Evolutionary conservation across 2,329 filamentous ascomycete species (phyloP).

Genomic region (Aureobasidium sp.): DNA sequence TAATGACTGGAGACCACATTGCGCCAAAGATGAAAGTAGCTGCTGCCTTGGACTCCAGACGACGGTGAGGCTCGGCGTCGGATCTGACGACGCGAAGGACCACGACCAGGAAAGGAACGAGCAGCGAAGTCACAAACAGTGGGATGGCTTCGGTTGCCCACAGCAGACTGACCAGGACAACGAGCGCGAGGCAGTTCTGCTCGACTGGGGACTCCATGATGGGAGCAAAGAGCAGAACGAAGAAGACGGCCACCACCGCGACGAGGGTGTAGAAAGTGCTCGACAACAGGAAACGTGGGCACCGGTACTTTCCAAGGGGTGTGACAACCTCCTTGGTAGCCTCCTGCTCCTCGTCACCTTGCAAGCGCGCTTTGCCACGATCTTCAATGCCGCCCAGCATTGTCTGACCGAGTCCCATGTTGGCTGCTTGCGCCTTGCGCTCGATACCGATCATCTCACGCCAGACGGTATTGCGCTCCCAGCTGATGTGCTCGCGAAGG

Average conservation of each 20-base stretch:
- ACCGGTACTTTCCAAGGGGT: slow-evolving; percentile 67
- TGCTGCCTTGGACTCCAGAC: slow-evolving; percentile 73
- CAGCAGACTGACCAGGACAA: slow-evolving; percentile 85
- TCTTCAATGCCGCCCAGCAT: slow-evolving; percentile 70
- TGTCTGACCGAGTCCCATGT: slow-evolving; percentile 70
- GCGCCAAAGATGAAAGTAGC: slow-evolving; percentile 81
- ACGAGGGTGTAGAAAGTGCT: slow-evolving; percentile 73
- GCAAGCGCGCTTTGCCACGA: slow-evolving; percentile 61
- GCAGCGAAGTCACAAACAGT: slow-evolving; percentile 88
- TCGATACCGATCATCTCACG: slow-evolving; percentile 98
- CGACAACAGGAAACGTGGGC: slow-evolving; percentile 78
- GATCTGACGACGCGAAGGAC: slow-evolving; percentile 75
- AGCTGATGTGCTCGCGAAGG: slow-evolving; percentile 91
- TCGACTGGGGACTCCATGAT: slow-evolving; percentile 85
- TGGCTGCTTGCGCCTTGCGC: slow-evolving; percentile 86
- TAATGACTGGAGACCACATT: slow-evolving; percentile 99
- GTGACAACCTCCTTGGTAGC: slow-evolving; percentile 65
- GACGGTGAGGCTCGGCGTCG: slow-evolving; percentile 60
- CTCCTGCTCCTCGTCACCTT: slow-evolving; percentile 70
- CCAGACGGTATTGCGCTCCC: slow-evolving; percentile 99
- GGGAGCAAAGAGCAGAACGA: slow-evolving; percentile 64
- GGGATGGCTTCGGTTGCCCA: slow-evolving; percentile 99
- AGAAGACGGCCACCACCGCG: slow-evolving; percentile 64
- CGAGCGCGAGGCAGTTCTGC: slow-evolving; percentile 89
- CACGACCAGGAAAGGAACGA: slow-evolving; percentile 90